phyloP scores from a whole-genome alignment of 352 stramenopile species.

The Globisporangium paroecandrum region DNA sequence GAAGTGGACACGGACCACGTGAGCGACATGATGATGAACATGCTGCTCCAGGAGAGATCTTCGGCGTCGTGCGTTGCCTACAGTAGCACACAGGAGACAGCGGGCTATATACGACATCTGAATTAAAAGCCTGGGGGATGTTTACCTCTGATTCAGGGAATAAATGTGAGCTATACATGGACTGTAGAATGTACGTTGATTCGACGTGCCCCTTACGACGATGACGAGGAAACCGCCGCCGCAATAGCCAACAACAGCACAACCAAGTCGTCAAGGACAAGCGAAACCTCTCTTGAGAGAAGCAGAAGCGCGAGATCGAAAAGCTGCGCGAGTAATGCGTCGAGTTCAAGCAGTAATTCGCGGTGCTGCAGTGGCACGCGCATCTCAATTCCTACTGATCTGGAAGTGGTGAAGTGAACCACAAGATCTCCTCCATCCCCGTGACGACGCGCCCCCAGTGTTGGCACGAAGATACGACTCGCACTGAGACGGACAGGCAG shows the following conservation, averaged over 20 bases:
- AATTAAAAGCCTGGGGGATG: background rate
- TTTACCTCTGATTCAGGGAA: background rate
- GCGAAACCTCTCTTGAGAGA: background rate
- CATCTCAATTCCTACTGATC: too few species aligned
- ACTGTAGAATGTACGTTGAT: background rate
- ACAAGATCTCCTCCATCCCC: too few species aligned
- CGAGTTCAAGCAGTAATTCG: too few species aligned
- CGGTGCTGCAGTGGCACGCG: too few species aligned
- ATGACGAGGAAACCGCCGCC: background rate
- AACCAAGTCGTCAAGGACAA: background rate
- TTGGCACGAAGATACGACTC: too few species aligned
- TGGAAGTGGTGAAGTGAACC: too few species aligned
- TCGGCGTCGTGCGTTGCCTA: background rate
- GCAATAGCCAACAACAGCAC: background rate
- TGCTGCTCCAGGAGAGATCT: slow-evolving; percentile 2
- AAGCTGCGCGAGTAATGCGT: too few species aligned
- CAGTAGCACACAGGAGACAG: background rate
- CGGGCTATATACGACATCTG: slow-evolving; percentile 4
- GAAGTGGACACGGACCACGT: slow-evolving; percentile 10
- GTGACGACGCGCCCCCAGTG: too few species aligned
- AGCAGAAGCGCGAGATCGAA: background rate
- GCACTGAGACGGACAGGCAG: too few species aligned
- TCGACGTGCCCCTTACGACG: background rate
- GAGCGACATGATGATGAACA: slow-evolving; percentile 9
- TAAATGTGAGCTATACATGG: too few species aligned